phyloP scores from a whole-genome alignment of 2,329 filamentous ascomycete genomes.

The Cordyceps tenuipes region DNA sequence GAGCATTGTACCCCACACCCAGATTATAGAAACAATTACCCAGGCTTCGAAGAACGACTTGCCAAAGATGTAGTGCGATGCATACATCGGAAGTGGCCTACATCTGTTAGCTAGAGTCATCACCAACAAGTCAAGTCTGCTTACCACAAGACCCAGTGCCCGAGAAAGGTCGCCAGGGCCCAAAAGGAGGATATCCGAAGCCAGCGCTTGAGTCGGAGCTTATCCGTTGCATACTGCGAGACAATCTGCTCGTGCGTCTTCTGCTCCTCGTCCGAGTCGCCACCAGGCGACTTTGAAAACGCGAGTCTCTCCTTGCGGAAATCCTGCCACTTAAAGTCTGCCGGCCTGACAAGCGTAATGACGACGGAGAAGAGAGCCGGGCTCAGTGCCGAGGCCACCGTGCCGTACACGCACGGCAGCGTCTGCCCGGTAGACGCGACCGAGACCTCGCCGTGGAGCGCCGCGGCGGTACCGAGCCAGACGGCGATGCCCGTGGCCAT shows the following conservation, averaged over 20 bases:
- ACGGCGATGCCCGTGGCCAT: constrained; percentile 42
- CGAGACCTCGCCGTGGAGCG: constrained; percentile 37
- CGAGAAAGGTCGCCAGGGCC: constrained; percentile 41
- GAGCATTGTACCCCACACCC: constrained; percentile 44
- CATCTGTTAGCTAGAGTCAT: not conserved
- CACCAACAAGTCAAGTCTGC: not conserved
- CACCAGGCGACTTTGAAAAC: constrained; percentile 20
- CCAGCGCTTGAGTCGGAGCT: constrained; percentile 37
- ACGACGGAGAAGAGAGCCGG: constrained; percentile 35
- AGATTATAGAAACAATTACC: constrained; percentile 42
- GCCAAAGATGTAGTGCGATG: constrained; percentile 38
- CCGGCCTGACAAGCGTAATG: constrained; percentile 37
- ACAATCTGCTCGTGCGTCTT: constrained; percentile 19
- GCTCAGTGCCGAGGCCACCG: constrained; percentile 37
- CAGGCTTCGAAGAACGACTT: constrained; percentile 42
- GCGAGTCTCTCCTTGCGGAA: constrained; percentile 33
- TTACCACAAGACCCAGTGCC: constrained; percentile 44
- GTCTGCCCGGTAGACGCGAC: constrained; percentile 39
- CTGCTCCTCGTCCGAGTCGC: constrained; percentile 14
- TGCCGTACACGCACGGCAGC: constrained; percentile 45
- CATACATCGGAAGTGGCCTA: constrained; percentile 46
- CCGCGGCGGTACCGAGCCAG: constrained; percentile 41
- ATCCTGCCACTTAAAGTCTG: constrained; percentile 32
- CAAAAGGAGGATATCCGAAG: constrained; percentile 35
- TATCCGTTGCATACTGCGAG: constrained; percentile 21